Base-by-base conservation (phyloP, 2,329 filamentous ascomycete species). In the Fusarium musae region DNA sequence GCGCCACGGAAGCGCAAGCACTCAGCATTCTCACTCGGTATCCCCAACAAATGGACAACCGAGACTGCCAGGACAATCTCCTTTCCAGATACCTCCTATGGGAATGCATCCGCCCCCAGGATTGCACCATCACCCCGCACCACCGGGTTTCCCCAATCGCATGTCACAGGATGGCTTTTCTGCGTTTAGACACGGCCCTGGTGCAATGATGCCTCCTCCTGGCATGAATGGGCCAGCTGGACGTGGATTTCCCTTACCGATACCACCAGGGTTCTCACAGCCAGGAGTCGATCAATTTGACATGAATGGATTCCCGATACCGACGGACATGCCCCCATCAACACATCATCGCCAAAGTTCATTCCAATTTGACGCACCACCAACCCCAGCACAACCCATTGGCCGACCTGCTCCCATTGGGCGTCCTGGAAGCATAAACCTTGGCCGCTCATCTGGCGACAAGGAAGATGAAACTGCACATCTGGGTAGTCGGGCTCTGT, bases 351-450 rank as follows among this genome's bases (percentile, higher is more conserved):
- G 95, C 70, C 94, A 97, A 75, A 87, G 90, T 16, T 97, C 94
- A 10, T 87, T 86, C 17, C 91, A 92, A 17, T 90, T 92, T 69
- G 93, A 95, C n/a, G 75, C 81, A 9, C 79, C 84, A 12, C 82
- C 84, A 32, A 82, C 86, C 16, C 85, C 89, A 60, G 87, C 91
- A 39, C 92, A 94, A 71, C 93, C 93, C 3, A 96, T 97, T 69
- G 89, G 92, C 50, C 89, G 95, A 60, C 96, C 95, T 32, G 90
- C 93, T 30, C 96, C 96, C 2, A 98, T 98, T 72, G 94, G 96
- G 70, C 90, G 95, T 39, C 96, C 96, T 2, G 91, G 92, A 21
- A 97, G 95, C 80, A 90, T 89, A 30, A 87, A 87, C 21, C 86
- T 88, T 52, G 88, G 87, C 19, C 86, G 86, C 49, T 84, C 84